Evolutionary conservation across 495 filamentous ascomycete species (phyloP).

Genomic region (Aspergillus mulundensis): DNA sequence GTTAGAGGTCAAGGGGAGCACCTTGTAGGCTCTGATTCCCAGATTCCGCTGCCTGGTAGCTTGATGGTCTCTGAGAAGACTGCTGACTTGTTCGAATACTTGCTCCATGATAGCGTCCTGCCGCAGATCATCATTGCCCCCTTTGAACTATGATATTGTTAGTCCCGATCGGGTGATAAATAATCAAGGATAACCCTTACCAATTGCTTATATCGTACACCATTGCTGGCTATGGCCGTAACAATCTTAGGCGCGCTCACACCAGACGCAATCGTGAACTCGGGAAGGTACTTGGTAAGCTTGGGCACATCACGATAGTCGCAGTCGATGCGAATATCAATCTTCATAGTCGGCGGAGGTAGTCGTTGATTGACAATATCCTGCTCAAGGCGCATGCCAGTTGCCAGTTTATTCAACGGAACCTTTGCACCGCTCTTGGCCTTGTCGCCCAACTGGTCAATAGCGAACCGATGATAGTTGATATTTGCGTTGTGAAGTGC

Average conservation of each 20-base stretch:
- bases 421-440: slow-evolving; percentile 66
- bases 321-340: slow-evolving; percentile 65
- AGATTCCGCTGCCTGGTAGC: slow-evolving; percentile 84
- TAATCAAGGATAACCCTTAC: slow-evolving; percentile 49
- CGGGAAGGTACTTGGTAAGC: slow-evolving; percentile 61
- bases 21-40: slow-evolving; percentile 90
- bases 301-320: slow-evolving; percentile 74
- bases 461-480: slow-evolving; percentile 68
- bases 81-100: slow-evolving; percentile 93
- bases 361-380: slow-evolving; percentile 57
- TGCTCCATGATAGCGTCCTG: slow-evolving; percentile 99
- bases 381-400: slow-evolving; percentile 53
- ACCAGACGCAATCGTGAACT: slow-evolving; percentile 81
- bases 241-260: slow-evolving; percentile 91
- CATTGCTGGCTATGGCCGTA: slow-evolving; percentile 70
- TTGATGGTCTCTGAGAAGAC: slow-evolving; percentile 77
- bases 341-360: slow-evolving; percentile 85
- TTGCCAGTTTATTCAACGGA: slow-evolving; percentile 52
- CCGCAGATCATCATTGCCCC: slow-evolving; percentile 90
- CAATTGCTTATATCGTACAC: slow-evolving; percentile 76
- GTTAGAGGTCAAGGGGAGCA: slow-evolving; percentile 75
- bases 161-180: neutral
- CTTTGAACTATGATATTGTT: slow-evolving; percentile 63
- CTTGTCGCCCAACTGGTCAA: slow-evolving; percentile 54
- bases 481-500: slow-evolving; percentile 69